phyloP scores from a whole-genome alignment of 1,284 basidiomycete species.

The Coniophora puteana region DNA sequence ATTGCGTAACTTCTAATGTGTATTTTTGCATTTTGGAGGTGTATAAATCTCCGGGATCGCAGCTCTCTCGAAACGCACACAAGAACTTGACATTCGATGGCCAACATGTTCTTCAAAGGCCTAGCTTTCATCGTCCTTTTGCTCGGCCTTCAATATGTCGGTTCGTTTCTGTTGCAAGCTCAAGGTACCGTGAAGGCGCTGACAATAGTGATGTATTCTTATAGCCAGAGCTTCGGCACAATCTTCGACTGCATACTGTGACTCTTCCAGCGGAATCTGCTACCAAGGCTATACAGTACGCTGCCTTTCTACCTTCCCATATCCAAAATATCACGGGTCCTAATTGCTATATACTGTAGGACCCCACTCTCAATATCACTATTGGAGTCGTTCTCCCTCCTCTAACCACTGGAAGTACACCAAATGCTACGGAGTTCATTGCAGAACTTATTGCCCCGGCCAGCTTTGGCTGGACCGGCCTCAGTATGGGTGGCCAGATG shows the following conservation, averaged over 20 bases:
- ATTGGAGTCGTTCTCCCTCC: slow-evolving; percentile 25
- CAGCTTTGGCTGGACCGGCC: slow-evolving; percentile 23
- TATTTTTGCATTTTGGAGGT: too few relatives aligned
- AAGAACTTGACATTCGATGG: not conserved
- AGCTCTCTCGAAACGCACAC: too few relatives aligned
- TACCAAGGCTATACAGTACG: slow-evolving; percentile 23
- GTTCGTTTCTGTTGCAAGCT: not conserved
- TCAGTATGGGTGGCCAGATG: slow-evolving; percentile 26
- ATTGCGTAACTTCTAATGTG: not conserved
- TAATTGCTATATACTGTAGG: slow-evolving; percentile 11
- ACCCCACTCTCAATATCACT: slow-evolving; percentile 21
- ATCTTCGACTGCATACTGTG: slow-evolving; percentile 20
- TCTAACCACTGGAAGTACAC: slow-evolving; percentile 18
- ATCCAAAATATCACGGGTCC: not conserved
- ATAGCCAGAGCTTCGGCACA: slow-evolving; percentile 12
- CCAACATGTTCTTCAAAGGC: not conserved
- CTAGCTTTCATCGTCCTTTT: not conserved
- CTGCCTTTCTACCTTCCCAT: not conserved
- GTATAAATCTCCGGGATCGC: too few relatives aligned
- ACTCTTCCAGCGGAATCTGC: slow-evolving; percentile 23
- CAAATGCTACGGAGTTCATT: slow-evolving; percentile 19
- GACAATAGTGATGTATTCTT: not conserved
- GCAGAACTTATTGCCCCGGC: slow-evolving; percentile 23
- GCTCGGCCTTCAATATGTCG: not conserved
- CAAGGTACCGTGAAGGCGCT: not conserved